Base-by-base conservation (phyloP, 345 rosid species). In the Lumnitzera racemosa region DNA sequence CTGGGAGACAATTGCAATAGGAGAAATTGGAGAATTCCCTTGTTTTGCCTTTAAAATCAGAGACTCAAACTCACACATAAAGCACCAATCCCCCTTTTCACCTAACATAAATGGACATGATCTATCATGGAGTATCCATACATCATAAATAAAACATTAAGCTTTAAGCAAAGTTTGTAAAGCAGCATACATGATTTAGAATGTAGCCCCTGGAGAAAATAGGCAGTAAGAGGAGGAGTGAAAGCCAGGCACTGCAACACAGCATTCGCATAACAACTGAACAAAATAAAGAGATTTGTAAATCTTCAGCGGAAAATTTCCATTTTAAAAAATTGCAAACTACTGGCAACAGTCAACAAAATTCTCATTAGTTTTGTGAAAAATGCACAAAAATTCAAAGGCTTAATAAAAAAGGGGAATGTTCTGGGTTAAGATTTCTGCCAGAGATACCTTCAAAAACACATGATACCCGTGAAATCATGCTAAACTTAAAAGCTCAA, bases 211-310 rank as follows among this genome's bases (percentile, higher is more conserved):
- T 90, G 91, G 68, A 85, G 80, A 69, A 95, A 89, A 74, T 81
- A 95, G 53, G 98, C 73, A 47, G 88, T 83, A 72, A 90, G 66
- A 58, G 99, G 98, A 74, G 96, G 94, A 59, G 99, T 90, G 67
- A 95, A 87, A 62, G 83, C 78, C 79, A 95, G 66, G 74, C 99
- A 95, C 70, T 95, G 98, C 71, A 95, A 81, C 58, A 88, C 90
- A 65, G 80, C 91, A 72, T 95, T 90, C 47, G 98, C 99, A 80
- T 88, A 95, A 68, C 99, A 95, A 78, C 98, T 95, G 96, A 81
- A 77, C 61, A 62, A 71, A 67, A 52, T 62, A 61, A 23, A 62
- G 54, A 55, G 17, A 49, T 64, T 50, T 24, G 46, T 36, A 3
- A n/a, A 62, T 25, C 43, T 11, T 24, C 11, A 15, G 2, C 46